Percentiles rank a stretch among this genome's conserved stretches.
phyloP scores from a whole-genome alignment of 116 monocot species.

The Zostera marina region DNA sequence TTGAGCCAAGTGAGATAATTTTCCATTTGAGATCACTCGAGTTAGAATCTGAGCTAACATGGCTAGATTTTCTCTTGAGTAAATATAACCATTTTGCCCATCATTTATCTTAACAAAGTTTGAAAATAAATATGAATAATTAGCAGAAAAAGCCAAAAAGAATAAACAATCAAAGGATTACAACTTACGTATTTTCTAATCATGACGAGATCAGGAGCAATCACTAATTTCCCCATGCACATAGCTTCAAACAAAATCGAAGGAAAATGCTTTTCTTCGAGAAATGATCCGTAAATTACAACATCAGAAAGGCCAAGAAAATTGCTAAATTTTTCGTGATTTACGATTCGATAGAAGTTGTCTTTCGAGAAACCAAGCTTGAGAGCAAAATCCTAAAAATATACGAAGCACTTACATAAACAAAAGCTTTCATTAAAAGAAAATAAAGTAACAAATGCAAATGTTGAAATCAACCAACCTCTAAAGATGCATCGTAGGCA shows the following conservation, averaged over 20 bases:
- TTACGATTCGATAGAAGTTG: conserved; percentile 25
- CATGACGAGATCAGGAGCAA: conserved; percentile 80
- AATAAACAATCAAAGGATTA: not conserved
- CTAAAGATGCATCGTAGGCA: too few species aligned
- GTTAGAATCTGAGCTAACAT: conserved; percentile 35
- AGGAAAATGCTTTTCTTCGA: conserved; percentile 86
- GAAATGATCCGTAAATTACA: conserved; percentile 89
- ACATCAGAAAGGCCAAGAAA: conserved; percentile 52
- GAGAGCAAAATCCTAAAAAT: conserved; percentile 23
- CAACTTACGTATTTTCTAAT: conserved; percentile 71
- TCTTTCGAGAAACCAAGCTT: conserved; percentile 45
- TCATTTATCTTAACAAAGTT: conserved; percentile 37
- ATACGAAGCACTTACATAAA: not conserved
- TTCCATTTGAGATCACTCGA: conserved; percentile 37
- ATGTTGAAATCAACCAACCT: too few species aligned
- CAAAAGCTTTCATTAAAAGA: not conserved
- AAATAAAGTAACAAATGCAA: too few species aligned
- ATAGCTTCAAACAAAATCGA: conserved; percentile 54
- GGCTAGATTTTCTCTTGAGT: conserved; percentile 47
- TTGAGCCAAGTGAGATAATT: conserved; percentile 36
- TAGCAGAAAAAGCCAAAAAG: conserved; percentile 5
- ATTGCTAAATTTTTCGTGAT: conserved; percentile 21
- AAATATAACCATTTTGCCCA: conserved; percentile 60
- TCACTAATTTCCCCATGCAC: conserved; percentile 64
- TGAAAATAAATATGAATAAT: not conserved